Conservation (phyloP, 495 filamentous ascomycete species). For the Aspergillus nanangensis region DNA sequence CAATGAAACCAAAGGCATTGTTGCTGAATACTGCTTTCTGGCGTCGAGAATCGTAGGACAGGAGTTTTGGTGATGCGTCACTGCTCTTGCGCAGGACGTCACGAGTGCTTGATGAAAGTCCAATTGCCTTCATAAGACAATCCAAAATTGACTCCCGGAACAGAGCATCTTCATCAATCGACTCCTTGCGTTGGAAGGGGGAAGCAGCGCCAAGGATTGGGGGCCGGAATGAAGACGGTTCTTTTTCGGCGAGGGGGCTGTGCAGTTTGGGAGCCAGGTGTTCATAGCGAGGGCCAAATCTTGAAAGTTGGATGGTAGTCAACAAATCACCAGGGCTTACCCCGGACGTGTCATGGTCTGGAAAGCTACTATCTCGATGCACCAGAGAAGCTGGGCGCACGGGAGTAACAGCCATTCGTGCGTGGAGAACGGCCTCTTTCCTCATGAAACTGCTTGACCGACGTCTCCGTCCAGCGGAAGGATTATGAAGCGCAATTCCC, state of each 20-base stretch:
- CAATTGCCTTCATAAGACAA: constrained; percentile 94
- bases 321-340: constrained; percentile 76
- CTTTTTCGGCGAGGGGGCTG: constrained; percentile 58
- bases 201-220: constrained; percentile 28
- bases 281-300: constrained; percentile 44
- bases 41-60: constrained; percentile 78
- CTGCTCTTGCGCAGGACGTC: constrained; percentile 56
- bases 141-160: constrained; percentile 90
- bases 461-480: constrained; percentile 57
- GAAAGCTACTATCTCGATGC: constrained; percentile 13
- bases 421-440: constrained; percentile 77
- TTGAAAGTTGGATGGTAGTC: constrained; percentile 70
- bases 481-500: constrained; percentile 94
- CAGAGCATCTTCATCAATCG: constrained; percentile 75
- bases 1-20: constrained; percentile 94
- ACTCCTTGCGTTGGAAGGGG: constrained; percentile 63
- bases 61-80: constrained; percentile 77
- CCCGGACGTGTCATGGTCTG: constrained; percentile 25
- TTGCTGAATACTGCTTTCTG: constrained; percentile 82
- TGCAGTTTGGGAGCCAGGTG: constrained; percentile 25
- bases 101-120: constrained; percentile 61
- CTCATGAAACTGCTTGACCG: constrained; percentile 71
- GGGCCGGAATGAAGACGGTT: constrained; percentile 52
- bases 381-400: constrained; percentile 18
- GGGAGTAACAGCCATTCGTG: constrained; percentile 36